Percentiles rank a stretch among this genome's conserved stretches.
Conservation (phyloP, 768 basidiomycete genomes). For the Grammothele lineata region DNA sequence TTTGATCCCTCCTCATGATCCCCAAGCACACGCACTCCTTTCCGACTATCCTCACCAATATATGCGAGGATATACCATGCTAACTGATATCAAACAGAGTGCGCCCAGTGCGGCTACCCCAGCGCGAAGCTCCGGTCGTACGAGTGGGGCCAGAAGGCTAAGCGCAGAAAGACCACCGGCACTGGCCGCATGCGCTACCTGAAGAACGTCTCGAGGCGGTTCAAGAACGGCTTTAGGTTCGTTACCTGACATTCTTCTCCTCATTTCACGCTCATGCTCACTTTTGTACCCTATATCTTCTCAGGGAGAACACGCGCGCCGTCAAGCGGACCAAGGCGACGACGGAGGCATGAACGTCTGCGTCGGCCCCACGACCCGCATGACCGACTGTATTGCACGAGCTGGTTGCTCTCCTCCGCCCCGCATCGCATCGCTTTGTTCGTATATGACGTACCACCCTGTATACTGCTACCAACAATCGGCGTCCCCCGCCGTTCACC, state of each 20-base stretch:
- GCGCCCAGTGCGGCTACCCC: constrained; percentile 96
- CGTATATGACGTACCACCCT: constrained; percentile 22
- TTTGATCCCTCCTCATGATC: background rate
- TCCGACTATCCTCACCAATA: background rate
- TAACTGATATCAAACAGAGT: constrained; percentile 50
- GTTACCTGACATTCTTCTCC: constrained; percentile 17
- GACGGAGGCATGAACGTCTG: constrained; percentile 39
- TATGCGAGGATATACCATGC: no score
- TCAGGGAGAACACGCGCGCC: constrained; percentile 87
- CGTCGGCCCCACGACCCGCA: constrained; percentile 2
- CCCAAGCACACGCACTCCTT: background rate
- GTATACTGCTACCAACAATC: constrained; percentile 16
- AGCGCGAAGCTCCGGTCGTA: constrained; percentile 92
- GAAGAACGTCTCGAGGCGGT: constrained; percentile 88
- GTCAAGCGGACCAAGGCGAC: constrained; percentile 73
- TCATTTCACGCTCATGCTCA: background rate
- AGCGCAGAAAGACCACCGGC: constrained; percentile 99
- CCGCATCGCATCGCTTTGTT: constrained; percentile 13
- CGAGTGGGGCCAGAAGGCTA: constrained; percentile 98
- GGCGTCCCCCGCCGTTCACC: constrained; percentile 16
- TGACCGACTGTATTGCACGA: constrained; percentile 7
- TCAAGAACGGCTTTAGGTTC: constrained; percentile 98
- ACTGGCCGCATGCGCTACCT: constrained; percentile 94
- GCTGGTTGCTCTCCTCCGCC: constrained; percentile 17
- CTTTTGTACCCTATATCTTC: background rate